phyloP scores from a whole-genome alignment of 306 rosid species.

The Dalbergia cochinchinensis region DNA sequence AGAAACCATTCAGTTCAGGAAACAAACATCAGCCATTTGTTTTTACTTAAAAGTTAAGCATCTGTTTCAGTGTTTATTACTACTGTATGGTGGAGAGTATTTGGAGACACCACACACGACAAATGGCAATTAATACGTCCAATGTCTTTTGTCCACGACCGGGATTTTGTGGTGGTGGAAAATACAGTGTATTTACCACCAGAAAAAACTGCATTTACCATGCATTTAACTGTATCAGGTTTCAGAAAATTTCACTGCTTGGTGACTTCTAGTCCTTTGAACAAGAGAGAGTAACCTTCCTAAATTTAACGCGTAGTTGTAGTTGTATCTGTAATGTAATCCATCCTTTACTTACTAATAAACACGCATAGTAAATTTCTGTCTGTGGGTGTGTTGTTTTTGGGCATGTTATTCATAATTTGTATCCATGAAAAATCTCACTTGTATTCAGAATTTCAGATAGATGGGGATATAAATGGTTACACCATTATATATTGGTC shows the following conservation, averaged over 20 bases:
- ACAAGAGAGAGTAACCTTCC: too few species aligned
- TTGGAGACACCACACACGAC: constrained; percentile 52
- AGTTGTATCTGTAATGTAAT: too few species aligned
- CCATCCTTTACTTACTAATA: too few species aligned
- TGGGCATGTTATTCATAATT: too few species aligned
- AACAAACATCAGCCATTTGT: constrained; percentile 52
- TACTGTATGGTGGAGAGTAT: constrained; percentile 5
- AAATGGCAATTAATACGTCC: constrained; percentile 49
- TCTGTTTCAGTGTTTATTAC: constrained; percentile 33
- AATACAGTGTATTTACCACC: neutral
- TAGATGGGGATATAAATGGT: too few species aligned
- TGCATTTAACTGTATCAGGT: neutral
- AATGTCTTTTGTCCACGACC: constrained; percentile 25
- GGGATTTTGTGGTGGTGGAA: constrained; percentile 36
- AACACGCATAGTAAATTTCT: too few species aligned
- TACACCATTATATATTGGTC: too few species aligned
- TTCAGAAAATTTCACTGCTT: neutral
- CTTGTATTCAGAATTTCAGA: too few species aligned
- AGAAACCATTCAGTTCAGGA: constrained; percentile 29
- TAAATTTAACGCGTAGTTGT: too few species aligned
- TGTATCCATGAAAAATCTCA: too few species aligned
- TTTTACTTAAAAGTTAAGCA: neutral
- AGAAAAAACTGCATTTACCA: constrained; percentile 9
- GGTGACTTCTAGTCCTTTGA: too few species aligned
- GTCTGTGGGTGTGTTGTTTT: too few species aligned